phyloP scores from a whole-genome alignment of 345 rosid species.

The Clausena lansium region DNA sequence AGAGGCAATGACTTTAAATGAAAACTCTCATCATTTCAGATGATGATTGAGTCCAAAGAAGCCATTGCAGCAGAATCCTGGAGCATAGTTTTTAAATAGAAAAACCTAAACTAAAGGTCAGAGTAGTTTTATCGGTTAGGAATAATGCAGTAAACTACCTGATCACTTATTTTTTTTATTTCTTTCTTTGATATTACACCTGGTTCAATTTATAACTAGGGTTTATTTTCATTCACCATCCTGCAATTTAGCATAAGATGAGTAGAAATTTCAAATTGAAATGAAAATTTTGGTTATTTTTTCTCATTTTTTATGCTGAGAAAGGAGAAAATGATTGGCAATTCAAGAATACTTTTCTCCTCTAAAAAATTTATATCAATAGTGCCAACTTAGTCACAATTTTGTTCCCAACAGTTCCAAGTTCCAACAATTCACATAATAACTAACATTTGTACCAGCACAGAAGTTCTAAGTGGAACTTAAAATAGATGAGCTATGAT shows the following conservation, averaged over 20 bases:
- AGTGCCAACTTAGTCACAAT: background rate
- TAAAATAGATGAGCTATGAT: background rate
- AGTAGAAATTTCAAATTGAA: background rate
- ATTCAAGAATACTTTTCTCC: background rate
- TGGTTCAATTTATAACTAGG: background rate
- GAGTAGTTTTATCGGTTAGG: background rate
- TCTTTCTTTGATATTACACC: background rate
- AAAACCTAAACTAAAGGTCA: background rate
- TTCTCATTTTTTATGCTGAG: background rate
- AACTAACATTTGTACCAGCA: background rate
- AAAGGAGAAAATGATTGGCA: background rate
- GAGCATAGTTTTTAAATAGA: background rate
- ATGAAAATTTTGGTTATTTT: background rate
- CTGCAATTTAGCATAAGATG: background rate
- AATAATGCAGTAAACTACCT: background rate
- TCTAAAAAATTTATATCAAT: background rate
- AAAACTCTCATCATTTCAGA: background rate
- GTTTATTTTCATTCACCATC: constrained; percentile 1
- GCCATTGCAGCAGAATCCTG: background rate
- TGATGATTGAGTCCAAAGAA: background rate
- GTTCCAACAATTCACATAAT: background rate
- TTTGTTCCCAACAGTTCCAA: background rate
- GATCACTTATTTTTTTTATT: background rate
- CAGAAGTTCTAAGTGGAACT: background rate
- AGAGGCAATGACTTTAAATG: background rate